Base-by-base conservation (phyloP, 1,284 basidiomycete species). In the Tylopilus sp. region DNA sequence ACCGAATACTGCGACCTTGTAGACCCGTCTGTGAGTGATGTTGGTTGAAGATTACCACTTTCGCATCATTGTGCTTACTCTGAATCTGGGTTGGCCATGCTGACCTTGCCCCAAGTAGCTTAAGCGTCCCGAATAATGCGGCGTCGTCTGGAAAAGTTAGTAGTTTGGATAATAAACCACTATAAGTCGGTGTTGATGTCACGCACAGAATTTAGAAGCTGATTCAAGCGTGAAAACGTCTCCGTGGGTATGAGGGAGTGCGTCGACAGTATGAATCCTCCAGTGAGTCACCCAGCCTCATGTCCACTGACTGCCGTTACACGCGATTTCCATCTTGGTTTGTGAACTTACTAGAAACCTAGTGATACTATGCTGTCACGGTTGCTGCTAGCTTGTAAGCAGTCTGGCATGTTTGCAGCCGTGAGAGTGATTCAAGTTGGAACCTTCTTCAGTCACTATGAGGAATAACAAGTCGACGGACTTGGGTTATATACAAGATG, bases 1-100 rank as follows among this genome's bases (percentile, higher is more conserved):
- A 32, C 65, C 65, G 28, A 66, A 67, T 19, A 66, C 19, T 26
- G 45, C 64, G 19, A 70, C 50, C 22, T 63, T 65, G 54, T 66
- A 64, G 19, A 60, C 43, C 29, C 63, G 65, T 39, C 66, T 65
- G 44, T 25, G 25, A 41, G 44, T 24, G 32, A 43, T 28, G 53
- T 67, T 33, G 33, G 49, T 31, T n/a, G 37, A 50, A 24, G n/a
- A 24, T 28, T 10, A 31, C 25, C 22, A 33, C 24, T 42, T 53
- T n/a, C n/a, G n/a, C 28, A 32, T 43, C 14, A 24, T 19, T 28
- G 33, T 48, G 41, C 63, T 69, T 48, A 65, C 63, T 56, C 52
- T 53, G 35, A 14, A 28, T 56, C 52, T 53, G 31, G n/a, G 29
- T 43, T 29, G 43, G 37, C 19, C 50, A 67, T 59, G 15, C 19